phyloP scores from a whole-genome alignment of 2,329 filamentous ascomycete genomes.

The Tolypocladium inflatum region DNA sequence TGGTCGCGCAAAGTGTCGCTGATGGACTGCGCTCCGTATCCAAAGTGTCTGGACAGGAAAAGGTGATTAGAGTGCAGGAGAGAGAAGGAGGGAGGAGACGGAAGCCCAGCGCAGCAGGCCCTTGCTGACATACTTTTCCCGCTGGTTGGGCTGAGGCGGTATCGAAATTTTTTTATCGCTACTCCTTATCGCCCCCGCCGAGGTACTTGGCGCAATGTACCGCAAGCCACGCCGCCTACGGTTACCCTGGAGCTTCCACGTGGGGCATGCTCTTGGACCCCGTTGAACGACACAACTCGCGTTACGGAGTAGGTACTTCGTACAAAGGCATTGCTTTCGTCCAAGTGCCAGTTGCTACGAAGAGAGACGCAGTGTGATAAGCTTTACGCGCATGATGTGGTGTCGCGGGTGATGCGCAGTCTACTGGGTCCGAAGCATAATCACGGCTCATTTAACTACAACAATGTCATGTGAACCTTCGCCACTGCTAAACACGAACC shows the following conservation, averaged over 20 bases:
- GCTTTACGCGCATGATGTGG: not conserved
- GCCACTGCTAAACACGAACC: too few species aligned
- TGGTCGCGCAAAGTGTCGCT: not conserved
- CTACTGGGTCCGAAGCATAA: too few species aligned
- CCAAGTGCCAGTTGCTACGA: not conserved
- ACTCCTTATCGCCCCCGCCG: not conserved
- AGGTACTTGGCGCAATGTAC: not conserved
- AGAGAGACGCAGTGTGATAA: not conserved
- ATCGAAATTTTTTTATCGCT: conserved; percentile 1
- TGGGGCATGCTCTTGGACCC: conserved; percentile 1
- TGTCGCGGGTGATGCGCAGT: not conserved
- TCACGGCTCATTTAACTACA: too few species aligned
- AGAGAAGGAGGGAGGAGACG: conserved; percentile 1
- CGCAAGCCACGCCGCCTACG: not conserved
- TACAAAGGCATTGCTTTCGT: not conserved
- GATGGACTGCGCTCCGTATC: not conserved
- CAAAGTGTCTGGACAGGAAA: not conserved
- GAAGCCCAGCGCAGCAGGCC: conserved; percentile 2
- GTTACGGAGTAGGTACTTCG: not conserved
- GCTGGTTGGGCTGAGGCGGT: not conserved
- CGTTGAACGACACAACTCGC: not conserved
- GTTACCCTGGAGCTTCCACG: not conserved
- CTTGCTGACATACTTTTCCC: not conserved
- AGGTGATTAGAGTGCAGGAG: conserved; percentile 2
- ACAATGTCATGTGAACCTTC: too few species aligned